A percentile compares a stretch with the other conserved stretches of the same genome.
Evolutionary conservation across 345 rosid species (phyloP).

Genomic region (Lepidium didymum): DNA sequence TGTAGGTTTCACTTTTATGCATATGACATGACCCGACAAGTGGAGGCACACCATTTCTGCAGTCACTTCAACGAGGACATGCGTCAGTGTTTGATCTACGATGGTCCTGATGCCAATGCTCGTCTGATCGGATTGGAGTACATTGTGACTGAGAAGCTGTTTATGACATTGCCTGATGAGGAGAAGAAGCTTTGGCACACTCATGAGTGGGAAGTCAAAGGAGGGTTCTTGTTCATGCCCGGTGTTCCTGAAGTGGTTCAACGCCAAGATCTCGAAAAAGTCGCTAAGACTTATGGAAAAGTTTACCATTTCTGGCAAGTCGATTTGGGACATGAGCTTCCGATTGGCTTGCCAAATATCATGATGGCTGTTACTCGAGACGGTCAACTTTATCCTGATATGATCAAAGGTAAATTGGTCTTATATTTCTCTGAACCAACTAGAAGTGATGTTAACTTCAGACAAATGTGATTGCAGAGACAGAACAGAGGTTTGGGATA

Average conservation of each 20-base stretch:
- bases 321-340: conserved; percentile 63
- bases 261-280: conserved; percentile 62
- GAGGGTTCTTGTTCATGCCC: conserved; percentile 72
- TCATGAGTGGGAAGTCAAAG: conserved; percentile 77
- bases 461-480: conserved; percentile 25
- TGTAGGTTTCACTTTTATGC: conserved; percentile 64
- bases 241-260: conserved; percentile 51
- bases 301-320: conserved; percentile 83
- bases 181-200: conserved; percentile 83
- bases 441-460: background rate
- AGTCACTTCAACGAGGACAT: conserved; percentile 73
- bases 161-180: conserved; percentile 51
- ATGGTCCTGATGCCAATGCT: conserved; percentile 41
- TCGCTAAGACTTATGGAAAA: conserved; percentile 65
- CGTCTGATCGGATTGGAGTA: conserved; percentile 73
- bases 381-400: conserved; percentile 52
- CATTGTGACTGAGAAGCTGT: conserved; percentile 59
- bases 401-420: conserved; percentile 28
- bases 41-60: conserved; percentile 77
- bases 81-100: conserved; percentile 78
- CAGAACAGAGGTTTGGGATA: conserved; percentile 40
- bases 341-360: conserved; percentile 63
- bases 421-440: background rate
- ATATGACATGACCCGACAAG: conserved; percentile 74
- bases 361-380: conserved; percentile 73